Evolutionary conservation across 306 rosid species (phyloP).

Genomic region (Vicia sativa): DNA sequence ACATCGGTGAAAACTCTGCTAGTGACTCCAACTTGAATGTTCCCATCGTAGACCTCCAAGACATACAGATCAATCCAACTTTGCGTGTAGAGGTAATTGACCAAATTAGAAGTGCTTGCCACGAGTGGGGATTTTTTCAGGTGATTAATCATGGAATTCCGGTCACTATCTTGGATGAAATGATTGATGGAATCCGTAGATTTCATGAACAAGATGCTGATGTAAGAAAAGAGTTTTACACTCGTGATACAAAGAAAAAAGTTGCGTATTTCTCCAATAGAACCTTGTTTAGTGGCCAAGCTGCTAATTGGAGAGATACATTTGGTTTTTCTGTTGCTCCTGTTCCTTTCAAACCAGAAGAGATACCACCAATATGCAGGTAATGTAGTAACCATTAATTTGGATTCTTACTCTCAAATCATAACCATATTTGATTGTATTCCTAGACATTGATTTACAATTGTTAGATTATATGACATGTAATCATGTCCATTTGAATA

Average conservation of each 20-base stretch:
- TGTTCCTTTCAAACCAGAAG: conserved; percentile 40
- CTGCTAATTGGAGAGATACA: conserved; percentile 28
- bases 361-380: conserved; percentile 46
- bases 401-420: no score
- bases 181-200: not conserved
- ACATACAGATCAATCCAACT: not conserved
- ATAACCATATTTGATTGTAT: no score
- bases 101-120: conserved; percentile 30
- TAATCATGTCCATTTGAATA: no score
- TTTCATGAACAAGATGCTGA: not conserved
- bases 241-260: conserved; percentile 23
- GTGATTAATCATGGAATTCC: not conserved
- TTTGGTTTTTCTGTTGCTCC: conserved; percentile 44
- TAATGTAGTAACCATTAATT: not conserved
- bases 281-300: conserved; percentile 42
- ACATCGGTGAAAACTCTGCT: not conserved
- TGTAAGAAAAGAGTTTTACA: conserved; percentile 37
- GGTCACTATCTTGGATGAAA: not conserved
- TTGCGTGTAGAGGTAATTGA: conserved; percentile 29
- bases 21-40: not conserved
- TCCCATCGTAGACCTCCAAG: not conserved
- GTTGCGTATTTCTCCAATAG: conserved; percentile 48
- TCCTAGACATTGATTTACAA: no score
- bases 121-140: not conserved
- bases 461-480: no score